A percentile compares a stretch with the other conserved stretches of the same genome.
Evolutionary conservation across 139 green algal species (phyloP).

Genomic region (Spirogloea muscicola): DNA sequence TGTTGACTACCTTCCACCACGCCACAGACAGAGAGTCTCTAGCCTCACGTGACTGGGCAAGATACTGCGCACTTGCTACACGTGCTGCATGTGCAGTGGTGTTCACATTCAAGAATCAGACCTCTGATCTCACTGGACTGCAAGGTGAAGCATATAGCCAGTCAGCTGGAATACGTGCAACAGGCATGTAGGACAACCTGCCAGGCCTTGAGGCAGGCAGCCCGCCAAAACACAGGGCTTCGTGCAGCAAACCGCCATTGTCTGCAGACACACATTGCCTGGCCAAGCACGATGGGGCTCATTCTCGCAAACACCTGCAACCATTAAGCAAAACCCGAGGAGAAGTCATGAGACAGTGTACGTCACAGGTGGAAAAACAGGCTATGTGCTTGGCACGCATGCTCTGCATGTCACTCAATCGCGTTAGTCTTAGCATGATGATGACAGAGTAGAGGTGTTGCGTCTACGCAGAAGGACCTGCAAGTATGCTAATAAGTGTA

Average conservation of each 20-base stretch:
- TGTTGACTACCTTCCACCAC: no score
- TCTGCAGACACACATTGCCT: slow-evolving; percentile 21
- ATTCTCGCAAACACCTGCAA: slow-evolving; percentile 24
- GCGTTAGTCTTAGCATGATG: not conserved
- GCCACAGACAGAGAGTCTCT: not conserved
- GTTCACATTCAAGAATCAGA: not conserved
- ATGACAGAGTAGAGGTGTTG: not conserved
- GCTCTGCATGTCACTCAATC: not conserved
- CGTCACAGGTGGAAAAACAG: not conserved
- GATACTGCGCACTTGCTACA: not conserved
- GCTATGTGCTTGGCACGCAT: not conserved
- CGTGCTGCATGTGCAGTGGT: not conserved
- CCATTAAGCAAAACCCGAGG: no score
- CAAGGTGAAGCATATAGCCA: no score
- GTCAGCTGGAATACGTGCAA: not conserved
- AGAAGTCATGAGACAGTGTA: no score
- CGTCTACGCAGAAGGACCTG: not conserved
- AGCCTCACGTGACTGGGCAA: not conserved
- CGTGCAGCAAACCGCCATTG: slow-evolving; percentile 10
- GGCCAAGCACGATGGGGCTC: not conserved
- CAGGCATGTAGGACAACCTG: no score
- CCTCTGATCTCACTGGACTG: not conserved
- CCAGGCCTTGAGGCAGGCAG: slow-evolving; percentile 29
- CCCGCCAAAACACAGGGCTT: slow-evolving; percentile 9
- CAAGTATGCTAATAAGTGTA: not conserved